phyloP scores from a whole-genome alignment of 2,329 filamentous ascomycete genomes.

The Grosmannia penicillata region DNA sequence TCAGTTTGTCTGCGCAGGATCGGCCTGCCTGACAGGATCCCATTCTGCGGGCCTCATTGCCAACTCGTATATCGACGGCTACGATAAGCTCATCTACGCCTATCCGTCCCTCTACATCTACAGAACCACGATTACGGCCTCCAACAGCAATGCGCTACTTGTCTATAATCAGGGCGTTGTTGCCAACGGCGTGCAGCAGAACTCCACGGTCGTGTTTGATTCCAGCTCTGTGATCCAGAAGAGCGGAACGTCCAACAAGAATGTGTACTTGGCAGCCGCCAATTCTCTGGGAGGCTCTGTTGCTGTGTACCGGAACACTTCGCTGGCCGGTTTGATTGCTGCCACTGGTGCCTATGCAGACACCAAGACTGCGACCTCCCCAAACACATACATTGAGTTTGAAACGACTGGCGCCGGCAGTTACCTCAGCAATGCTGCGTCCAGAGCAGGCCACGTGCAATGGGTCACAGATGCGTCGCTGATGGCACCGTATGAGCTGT shows the following conservation, averaged over 20 bases:
- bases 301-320: conserved; percentile 24
- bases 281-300: conserved; percentile 24
- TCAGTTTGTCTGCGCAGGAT: conserved; percentile 23
- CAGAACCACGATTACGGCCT: conserved; percentile 24
- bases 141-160: conserved; percentile 18
- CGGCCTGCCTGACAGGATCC: conserved; percentile 13
- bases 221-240: conserved; percentile 21
- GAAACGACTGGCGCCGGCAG: conserved; percentile 23
- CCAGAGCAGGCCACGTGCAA: conserved; percentile 19
- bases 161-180: conserved; percentile 23
- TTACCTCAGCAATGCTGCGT: conserved; percentile 20
- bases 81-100: conserved; percentile 25
- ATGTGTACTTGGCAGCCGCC: conserved; percentile 26
- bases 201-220: conserved; percentile 27
- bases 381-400: conserved; percentile 26
- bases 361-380: conserved; percentile 16
- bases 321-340: conserved; percentile 22
- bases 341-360: conserved; percentile 18
- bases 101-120: conserved; percentile 26
- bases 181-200: conserved; percentile 15
- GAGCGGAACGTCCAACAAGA: conserved; percentile 18
- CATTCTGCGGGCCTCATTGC: conserved; percentile 23
- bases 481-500: conserved; percentile 19
- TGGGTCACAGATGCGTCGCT: conserved; percentile 17
- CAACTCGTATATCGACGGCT: conserved; percentile 28